A percentile compares a stretch with the other conserved stretches of the same genome.
Conservation (phyloP, 768 basidiomycete species). For the Daedaleopsis nitida region DNA sequence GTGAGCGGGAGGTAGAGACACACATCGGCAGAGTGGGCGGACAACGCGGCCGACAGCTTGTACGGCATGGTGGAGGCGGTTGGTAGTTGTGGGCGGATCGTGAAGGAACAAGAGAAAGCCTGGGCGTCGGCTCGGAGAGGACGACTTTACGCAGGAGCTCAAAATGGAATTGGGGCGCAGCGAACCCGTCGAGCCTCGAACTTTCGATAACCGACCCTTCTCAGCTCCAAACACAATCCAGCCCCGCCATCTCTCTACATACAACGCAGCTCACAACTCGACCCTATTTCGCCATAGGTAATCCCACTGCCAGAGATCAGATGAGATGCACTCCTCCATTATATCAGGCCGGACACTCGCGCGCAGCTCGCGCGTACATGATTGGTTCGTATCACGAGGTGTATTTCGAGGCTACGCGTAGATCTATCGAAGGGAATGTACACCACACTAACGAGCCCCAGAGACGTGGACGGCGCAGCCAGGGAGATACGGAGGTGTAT, state of each 20-base stretch:
- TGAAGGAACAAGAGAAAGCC: slow-evolving; percentile 22
- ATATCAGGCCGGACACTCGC: too few species aligned
- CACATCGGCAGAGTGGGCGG: slow-evolving; percentile 75
- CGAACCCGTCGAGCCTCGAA: slow-evolving; percentile 21
- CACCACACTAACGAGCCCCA: slow-evolving; percentile 87
- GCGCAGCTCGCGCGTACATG: too few species aligned
- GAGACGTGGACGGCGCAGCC: slow-evolving; percentile 52
- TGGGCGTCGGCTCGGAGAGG: slow-evolving; percentile 17
- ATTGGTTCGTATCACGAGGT: not conserved
- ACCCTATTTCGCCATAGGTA: too few species aligned
- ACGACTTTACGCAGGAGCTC: slow-evolving; percentile 14
- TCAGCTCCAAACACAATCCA: slow-evolving; percentile 1
- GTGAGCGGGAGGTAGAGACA: slow-evolving; percentile 32
- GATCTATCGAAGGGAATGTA: slow-evolving; percentile 49
- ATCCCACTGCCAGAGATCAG: too few species aligned
- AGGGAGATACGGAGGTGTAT: slow-evolving; percentile 88
- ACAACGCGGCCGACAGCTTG: slow-evolving; percentile 74
- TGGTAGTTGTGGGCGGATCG: slow-evolving; percentile 14
- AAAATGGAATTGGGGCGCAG: slow-evolving; percentile 18
- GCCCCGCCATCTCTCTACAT: too few species aligned
- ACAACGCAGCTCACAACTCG: not conserved
- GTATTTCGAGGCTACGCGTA: slow-evolving; percentile 7
- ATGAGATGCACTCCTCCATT: too few species aligned
- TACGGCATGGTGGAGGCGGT: slow-evolving; percentile 56
- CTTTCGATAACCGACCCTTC: slow-evolving; percentile 22